phyloP scores from a whole-genome alignment of 306 rosid genomes.

The Casuarina cunninghamiana region DNA sequence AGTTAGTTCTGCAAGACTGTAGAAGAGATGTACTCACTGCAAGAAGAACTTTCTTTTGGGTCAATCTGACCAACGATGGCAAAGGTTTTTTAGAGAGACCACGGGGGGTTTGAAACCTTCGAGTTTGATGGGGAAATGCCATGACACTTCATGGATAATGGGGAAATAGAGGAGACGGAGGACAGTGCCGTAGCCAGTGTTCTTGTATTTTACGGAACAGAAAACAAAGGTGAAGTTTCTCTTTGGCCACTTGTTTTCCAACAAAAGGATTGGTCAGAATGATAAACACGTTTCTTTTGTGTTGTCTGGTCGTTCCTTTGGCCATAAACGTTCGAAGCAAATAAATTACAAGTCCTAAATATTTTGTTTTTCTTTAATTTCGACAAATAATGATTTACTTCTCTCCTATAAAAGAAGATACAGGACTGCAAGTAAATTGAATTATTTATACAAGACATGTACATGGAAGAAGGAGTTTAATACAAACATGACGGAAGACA shows the following conservation, averaged over 20 bases:
- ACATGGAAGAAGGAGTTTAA: too few relatives aligned
- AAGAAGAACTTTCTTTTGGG: constrained; percentile 24
- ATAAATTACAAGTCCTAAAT: too few relatives aligned
- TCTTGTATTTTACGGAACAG: neutral
- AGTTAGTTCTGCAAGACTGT: neutral
- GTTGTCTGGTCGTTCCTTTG: too few relatives aligned
- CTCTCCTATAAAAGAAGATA: too few relatives aligned
- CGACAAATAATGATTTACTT: too few relatives aligned
- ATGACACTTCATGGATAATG: constrained; percentile 44
- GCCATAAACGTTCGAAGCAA: too few relatives aligned
- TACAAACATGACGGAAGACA: too few relatives aligned
- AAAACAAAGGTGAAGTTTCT: neutral
- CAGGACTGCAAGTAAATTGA: too few relatives aligned
- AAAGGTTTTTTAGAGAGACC: constrained; percentile 36
- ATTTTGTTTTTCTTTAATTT: too few relatives aligned
- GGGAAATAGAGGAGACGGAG: constrained; percentile 48
- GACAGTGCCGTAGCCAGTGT: constrained; percentile 48
- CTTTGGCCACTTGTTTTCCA: too few relatives aligned
- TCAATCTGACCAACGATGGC: constrained; percentile 36
- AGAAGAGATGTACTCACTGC: constrained; percentile 20
- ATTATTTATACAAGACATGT: too few relatives aligned
- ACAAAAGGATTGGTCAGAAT: constrained; percentile 16
- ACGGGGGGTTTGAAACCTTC: constrained; percentile 27
- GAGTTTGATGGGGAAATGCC: constrained; percentile 37
- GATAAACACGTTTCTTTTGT: neutral